phyloP scores from a whole-genome alignment of 345 rosid species.

The Salix dunnii region DNA sequence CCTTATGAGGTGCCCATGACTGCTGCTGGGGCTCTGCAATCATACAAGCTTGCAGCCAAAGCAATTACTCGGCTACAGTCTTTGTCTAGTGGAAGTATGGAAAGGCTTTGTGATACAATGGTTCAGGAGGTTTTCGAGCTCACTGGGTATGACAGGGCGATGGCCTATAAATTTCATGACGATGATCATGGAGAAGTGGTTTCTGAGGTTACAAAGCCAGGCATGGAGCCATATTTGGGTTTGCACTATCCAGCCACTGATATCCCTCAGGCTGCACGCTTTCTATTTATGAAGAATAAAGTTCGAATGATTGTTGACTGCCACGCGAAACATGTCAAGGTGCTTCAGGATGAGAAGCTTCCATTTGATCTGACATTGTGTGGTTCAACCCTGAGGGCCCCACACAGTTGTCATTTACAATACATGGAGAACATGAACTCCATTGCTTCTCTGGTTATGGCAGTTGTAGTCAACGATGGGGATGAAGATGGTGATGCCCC shows the following conservation, averaged over 20 bases:
- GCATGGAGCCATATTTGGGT: conserved; percentile 91
- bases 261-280: conserved; percentile 93
- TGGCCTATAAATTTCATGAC: conserved; percentile 93
- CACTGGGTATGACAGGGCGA: conserved; percentile 92
- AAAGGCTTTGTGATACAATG: conserved; percentile 88
- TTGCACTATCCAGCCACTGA: conserved; percentile 97
- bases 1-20: conserved; percentile 96
- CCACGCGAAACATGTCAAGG: conserved; percentile 75
- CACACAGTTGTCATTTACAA: conserved; percentile 84
- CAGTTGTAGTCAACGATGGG: conserved; percentile 81
- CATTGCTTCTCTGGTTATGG: conserved; percentile 93
- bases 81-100: conserved; percentile 82
- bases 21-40: conserved; percentile 95
- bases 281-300: conserved; percentile 92
- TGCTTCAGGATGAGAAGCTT: conserved; percentile 89
- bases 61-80: conserved; percentile 87
- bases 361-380: conserved; percentile 75
- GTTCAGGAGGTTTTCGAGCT: conserved; percentile 93
- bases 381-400: conserved; percentile 93
- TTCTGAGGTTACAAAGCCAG: conserved; percentile 83
- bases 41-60: conserved; percentile 95
- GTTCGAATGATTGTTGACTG: conserved; percentile 96
- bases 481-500: conserved; percentile 53
- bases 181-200: conserved; percentile 98
- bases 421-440: conserved; percentile 96